Percentiles rank a stretch among this genome's conserved stretches.
These are phyloP conservation scores for Daldinia decipiens DNA, from an alignment of 495 filamentous ascomycete genomes.

Conservation along the genomic window DNA sequence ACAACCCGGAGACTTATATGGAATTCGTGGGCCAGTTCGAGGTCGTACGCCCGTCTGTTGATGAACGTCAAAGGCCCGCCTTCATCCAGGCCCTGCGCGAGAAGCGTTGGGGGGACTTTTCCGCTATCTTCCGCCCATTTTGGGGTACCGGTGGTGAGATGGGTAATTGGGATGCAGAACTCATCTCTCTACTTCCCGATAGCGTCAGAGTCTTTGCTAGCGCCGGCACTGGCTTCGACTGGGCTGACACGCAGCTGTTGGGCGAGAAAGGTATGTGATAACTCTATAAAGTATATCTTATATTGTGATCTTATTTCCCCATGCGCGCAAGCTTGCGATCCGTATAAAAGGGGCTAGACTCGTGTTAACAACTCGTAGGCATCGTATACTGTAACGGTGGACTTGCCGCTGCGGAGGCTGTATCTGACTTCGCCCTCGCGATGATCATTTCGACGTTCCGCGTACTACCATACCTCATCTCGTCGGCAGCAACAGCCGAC, in stretches of 20 bases:
- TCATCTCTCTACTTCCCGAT: slow-evolving; percentile 71
- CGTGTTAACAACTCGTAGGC: slow-evolving; percentile 51
- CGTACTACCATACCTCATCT: slow-evolving; percentile 68
- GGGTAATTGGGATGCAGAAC: slow-evolving; percentile 78
- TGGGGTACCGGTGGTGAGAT: slow-evolving; percentile 85
- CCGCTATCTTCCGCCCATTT: slow-evolving; percentile 78
- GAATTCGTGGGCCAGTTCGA: slow-evolving; percentile 67
- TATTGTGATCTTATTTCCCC: not conserved
- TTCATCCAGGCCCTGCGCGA: slow-evolving; percentile 73
- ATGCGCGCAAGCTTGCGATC: not conserved
- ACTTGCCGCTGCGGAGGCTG: slow-evolving; percentile 73
- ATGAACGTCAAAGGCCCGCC: slow-evolving; percentile 63
- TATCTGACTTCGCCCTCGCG: slow-evolving; percentile 71
- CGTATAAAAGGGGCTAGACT: not conserved
- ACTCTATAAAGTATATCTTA: not conserved
- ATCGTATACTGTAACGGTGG: slow-evolving; percentile 79
- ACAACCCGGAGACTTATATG: slow-evolving; percentile 68
- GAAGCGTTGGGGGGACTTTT: slow-evolving; percentile 74
- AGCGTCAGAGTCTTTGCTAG: slow-evolving; percentile 75
- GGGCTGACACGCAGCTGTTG: slow-evolving; percentile 75
- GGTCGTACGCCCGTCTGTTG: slow-evolving; percentile 63
- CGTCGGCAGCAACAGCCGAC: slow-evolving; percentile 46
- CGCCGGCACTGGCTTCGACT: slow-evolving; percentile 80
- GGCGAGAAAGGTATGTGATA: slow-evolving; percentile 69
- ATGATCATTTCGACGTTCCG: slow-evolving; percentile 74